Percentiles rank a stretch among this genome's conserved stretches.
phyloP scores from a whole-genome alignment of 345 rosid species.

The Viola odorata region DNA sequence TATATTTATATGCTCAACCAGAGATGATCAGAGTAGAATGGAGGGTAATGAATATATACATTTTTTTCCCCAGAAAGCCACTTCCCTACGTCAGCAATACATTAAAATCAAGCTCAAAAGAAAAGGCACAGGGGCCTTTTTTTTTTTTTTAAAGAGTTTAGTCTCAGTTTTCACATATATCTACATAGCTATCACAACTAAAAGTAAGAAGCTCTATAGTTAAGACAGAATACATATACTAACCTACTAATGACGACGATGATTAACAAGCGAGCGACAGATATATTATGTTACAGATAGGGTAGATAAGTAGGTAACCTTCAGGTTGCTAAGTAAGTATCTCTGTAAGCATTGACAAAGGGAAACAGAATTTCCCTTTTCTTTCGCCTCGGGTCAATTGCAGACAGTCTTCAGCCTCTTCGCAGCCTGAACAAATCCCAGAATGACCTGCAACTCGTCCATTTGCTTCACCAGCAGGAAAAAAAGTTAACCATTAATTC shows the following conservation, averaged over 20 bases:
- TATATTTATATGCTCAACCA: too few species aligned
- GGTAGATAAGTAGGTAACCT: conserved; percentile 16
- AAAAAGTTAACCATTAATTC: background rate
- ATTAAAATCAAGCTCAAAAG: conserved; percentile 27
- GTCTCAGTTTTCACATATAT: conserved; percentile 21
- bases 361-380: background rate
- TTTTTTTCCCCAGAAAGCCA: conserved; percentile 25
- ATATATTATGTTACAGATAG: conserved; percentile 36
- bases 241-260: conserved; percentile 17
- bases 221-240: conserved; percentile 19
- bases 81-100: conserved; percentile 35
- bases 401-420: conserved; percentile 65
- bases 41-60: conserved; percentile 26
- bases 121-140: conserved; percentile 11
- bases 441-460: conserved; percentile 95
- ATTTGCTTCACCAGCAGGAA: conserved; percentile 48
- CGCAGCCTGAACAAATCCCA: conserved; percentile 92
- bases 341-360: conserved; percentile 13
- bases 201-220: conserved; percentile 44
- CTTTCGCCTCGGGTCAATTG: conserved; percentile 18
- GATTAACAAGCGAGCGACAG: conserved; percentile 21
- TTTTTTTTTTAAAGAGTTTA: conserved; percentile 16
- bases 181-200: conserved; percentile 40
- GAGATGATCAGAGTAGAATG: background rate
- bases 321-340: conserved; percentile 10